Conservation (phyloP, 768 basidiomycete genomes). For the Pleurotus salmoneostramineus region DNA sequence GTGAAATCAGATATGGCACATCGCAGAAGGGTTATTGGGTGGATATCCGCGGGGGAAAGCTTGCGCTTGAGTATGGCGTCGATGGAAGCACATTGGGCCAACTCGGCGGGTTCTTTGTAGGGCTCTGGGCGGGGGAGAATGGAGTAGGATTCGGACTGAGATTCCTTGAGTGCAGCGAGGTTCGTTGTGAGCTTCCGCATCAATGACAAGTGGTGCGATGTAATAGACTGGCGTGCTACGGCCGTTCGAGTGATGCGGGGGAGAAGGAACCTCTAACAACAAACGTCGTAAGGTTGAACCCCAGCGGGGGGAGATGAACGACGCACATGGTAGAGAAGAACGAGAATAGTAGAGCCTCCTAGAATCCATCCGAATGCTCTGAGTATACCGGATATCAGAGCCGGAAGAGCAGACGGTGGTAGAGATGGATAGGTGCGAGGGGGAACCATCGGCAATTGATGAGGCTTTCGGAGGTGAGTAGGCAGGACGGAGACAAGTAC, state of each 20-base stretch:
- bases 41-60: constrained; percentile 29
- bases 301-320: not conserved
- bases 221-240: constrained; percentile 58
- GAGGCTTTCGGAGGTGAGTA: constrained; percentile 19
- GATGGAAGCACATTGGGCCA: constrained; percentile 41
- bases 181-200: constrained; percentile 52
- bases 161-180: constrained; percentile 48
- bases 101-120: constrained; percentile 42
- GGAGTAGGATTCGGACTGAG: constrained; percentile 51
- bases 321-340: constrained; percentile 68
- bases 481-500: not conserved
- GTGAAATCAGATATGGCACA: constrained; percentile 53
- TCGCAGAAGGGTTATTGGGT: constrained; percentile 55
- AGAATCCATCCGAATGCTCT: constrained; percentile 65
- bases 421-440: constrained; percentile 71
- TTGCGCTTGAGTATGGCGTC: constrained; percentile 32
- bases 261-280: constrained; percentile 59
- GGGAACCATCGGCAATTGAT: constrained; percentile 49
- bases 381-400: constrained; percentile 55
- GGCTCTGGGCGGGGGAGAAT: constrained; percentile 53
- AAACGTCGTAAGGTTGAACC: constrained; percentile 6
- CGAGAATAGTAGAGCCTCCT: constrained; percentile 54
- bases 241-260: constrained; percentile 59
- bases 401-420: constrained; percentile 66
- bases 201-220: constrained; percentile 54